Evolutionary conservation across 83 land plant species (phyloP).

Genomic region (Larix sibirica): DNA sequence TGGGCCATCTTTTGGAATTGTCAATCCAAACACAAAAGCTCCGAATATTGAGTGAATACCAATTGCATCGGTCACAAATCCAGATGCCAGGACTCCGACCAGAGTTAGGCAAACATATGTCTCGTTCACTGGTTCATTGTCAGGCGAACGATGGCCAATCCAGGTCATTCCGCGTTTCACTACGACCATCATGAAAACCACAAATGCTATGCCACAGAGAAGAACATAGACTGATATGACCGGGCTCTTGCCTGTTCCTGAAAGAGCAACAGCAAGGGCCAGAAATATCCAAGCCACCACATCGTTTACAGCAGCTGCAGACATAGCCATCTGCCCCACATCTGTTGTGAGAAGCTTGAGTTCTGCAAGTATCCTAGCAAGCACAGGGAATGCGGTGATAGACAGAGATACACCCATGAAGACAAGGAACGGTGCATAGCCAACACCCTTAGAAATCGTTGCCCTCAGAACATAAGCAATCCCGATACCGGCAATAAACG

Average conservation of each 20-base stretch:
- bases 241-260: constrained; percentile 48
- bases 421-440: constrained; percentile 54
- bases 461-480: constrained; percentile 49
- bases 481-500: constrained; percentile 41
- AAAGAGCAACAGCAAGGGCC: constrained; percentile 68
- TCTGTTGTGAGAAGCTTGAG: constrained; percentile 79
- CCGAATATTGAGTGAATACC: constrained; percentile 91
- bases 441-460: constrained; percentile 16
- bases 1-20: constrained; percentile 71
- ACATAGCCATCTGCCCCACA: constrained; percentile 79
- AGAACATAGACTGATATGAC: constrained; percentile 56
- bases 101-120: constrained; percentile 63
- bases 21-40: constrained; percentile 67
- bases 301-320: constrained; percentile 87
- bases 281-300: constrained; percentile 76
- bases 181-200: constrained; percentile 23
- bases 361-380: constrained; percentile 81
- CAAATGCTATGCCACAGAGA: constrained; percentile 48
- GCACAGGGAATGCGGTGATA: constrained; percentile 84
- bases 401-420: constrained; percentile 88
- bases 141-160: constrained; percentile 40
- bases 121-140: constrained; percentile 67
- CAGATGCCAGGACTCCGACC: constrained; percentile 58
- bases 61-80: constrained; percentile 76
- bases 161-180: constrained; percentile 34